Percentiles rank a stretch among this genome's conserved stretches.
These are phyloP conservation scores for Rhodocollybia butyracea DNA, from an alignment of 768 basidiomycete species.

Conservation along the genomic window DNA sequence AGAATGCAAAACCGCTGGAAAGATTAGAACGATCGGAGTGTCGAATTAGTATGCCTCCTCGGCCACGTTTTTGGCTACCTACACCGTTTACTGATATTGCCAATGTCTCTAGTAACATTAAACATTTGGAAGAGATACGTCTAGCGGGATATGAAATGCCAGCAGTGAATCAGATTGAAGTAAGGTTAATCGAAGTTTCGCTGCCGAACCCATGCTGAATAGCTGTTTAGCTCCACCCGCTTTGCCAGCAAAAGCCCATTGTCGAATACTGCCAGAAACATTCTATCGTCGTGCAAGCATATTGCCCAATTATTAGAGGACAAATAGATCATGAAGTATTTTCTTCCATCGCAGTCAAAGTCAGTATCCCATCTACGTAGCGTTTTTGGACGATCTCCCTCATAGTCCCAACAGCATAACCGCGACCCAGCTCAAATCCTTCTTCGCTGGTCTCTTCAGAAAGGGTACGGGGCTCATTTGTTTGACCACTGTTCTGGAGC, in stretches of 20 bases:
- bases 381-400: not conserved
- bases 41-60: constrained; percentile 70
- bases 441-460: constrained; percentile 88
- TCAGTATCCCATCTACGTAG: constrained; percentile 23
- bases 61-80: not conserved
- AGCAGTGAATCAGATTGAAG: constrained; percentile 82
- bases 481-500: too few relatives aligned
- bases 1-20: constrained; percentile 59
- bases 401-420: constrained; percentile 45
- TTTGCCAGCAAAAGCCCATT: constrained; percentile 79
- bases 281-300: constrained; percentile 66
- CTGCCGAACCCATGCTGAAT: too few relatives aligned
- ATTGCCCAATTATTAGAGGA: constrained; percentile 72
- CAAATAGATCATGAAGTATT: constrained; percentile 54
- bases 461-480: too few relatives aligned
- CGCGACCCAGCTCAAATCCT: constrained; percentile 77
- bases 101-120: constrained; percentile 52
- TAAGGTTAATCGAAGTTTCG: constrained; percentile 23
- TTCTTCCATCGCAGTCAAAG: constrained; percentile 55
- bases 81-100: not conserved
- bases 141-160: constrained; percentile 61
- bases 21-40: constrained; percentile 70
- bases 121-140: constrained; percentile 74
- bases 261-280: constrained; percentile 70
- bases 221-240: constrained; percentile 66